Evolutionary conservation across 805 yeast species (phyloP).

Genomic region (Candida sakaeoensis): DNA sequence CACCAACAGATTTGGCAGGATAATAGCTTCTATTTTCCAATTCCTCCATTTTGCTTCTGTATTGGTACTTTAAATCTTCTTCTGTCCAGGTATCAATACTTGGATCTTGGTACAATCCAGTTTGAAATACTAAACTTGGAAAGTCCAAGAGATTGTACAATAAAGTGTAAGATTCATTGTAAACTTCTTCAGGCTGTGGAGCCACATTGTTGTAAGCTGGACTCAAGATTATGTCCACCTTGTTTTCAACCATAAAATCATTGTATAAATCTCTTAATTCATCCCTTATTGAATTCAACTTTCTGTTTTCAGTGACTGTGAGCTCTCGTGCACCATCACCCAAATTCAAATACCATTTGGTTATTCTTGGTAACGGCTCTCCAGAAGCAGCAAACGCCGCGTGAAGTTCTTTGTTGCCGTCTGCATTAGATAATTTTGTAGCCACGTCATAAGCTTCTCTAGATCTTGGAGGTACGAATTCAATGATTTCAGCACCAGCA

Average conservation of each 20-base stretch:
- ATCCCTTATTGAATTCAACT: constrained; percentile 54
- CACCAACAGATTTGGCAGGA: constrained; percentile 46
- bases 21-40: constrained; percentile 45
- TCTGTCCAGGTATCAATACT: constrained; percentile 45
- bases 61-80: constrained; percentile 26
- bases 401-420: constrained; percentile 61
- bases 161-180: constrained; percentile 79
- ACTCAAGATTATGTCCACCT: constrained; percentile 61
- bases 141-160: constrained; percentile 69
- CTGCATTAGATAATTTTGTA: constrained; percentile 55
- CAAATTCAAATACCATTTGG: constrained; percentile 55
- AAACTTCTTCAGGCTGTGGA: constrained; percentile 58
- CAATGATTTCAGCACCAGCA: constrained; percentile 56
- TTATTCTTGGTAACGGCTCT: constrained; percentile 63
- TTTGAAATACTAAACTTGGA: constrained; percentile 63
- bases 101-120: constrained; percentile 59
- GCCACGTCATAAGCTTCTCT: constrained; percentile 58
- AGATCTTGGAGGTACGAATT: constrained; percentile 55
- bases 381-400: constrained; percentile 55
- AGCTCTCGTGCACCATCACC: constrained; percentile 53
- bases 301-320: constrained; percentile 51
- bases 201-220: constrained; percentile 71
- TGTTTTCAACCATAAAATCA: constrained; percentile 48
- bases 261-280: constrained; percentile 53
- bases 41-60: constrained; percentile 45